phyloP scores from a whole-genome alignment of 2,329 filamentous ascomycete species.

The Pseudocercospora fuligena region DNA sequence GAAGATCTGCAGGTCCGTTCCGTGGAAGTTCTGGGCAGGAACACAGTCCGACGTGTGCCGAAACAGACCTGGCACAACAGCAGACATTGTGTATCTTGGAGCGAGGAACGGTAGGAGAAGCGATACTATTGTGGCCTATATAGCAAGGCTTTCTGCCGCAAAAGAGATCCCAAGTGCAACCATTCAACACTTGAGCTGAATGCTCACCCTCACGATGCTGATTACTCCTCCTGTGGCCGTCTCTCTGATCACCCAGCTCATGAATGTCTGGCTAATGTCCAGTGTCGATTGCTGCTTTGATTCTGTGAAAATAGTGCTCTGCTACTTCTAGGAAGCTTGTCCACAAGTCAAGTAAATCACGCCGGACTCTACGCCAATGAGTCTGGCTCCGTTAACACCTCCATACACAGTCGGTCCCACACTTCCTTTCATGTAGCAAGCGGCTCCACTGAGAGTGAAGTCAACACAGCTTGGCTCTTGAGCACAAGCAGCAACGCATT shows the following conservation, averaged over 20 bases:
- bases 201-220: background rate
- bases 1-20: background rate
- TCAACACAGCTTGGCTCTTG: conserved; percentile 36
- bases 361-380: conserved; percentile 23
- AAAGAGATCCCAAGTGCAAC: too few relatives aligned
- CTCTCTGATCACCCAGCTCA: background rate
- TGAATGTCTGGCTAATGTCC: background rate
- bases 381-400: conserved; percentile 33
- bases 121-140: background rate
- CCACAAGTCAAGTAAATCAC: conserved; percentile 16
- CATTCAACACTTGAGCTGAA: background rate
- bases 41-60: background rate
- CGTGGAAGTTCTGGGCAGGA: background rate
- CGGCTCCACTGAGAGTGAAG: conserved; percentile 36
- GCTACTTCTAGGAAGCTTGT: background rate
- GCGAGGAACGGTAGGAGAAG: background rate
- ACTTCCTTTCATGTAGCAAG: conserved; percentile 39
- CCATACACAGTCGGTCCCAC: conserved; percentile 29
- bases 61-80: background rate
- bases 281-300: background rate
- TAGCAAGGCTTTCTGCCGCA: background rate
- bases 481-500: conserved; percentile 37
- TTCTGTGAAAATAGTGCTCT: background rate
- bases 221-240: background rate
- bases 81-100: background rate